Conservation (phyloP, 2,329 filamentous ascomycete species). For the Trichophyton mentagrophytes region DNA sequence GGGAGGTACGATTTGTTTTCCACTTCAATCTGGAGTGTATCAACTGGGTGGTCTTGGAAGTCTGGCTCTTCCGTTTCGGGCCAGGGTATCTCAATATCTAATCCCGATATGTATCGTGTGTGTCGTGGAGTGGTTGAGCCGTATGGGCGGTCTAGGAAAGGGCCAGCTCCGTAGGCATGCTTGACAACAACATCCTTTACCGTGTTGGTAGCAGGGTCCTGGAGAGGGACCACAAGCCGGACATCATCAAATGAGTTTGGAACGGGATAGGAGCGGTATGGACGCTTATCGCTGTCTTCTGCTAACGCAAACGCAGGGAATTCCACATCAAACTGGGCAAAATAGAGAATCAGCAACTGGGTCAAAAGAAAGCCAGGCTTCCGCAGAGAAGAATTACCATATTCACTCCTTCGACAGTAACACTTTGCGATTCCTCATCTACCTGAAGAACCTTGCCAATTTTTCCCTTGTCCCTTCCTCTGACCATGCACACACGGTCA, state of each 20-base stretch:
- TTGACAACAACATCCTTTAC: conserved; percentile 66
- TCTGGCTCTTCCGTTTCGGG: conserved; percentile 44
- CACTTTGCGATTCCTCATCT: conserved; percentile 41
- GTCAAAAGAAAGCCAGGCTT: background rate
- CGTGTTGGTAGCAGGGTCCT: conserved; percentile 50
- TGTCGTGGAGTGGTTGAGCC: conserved; percentile 32
- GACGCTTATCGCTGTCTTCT: conserved; percentile 27
- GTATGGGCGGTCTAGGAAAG: conserved; percentile 40
- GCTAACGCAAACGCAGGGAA: conserved; percentile 27
- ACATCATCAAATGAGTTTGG: conserved; percentile 58
- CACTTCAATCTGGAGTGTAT: conserved; percentile 65
- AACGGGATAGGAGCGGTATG: conserved; percentile 39
- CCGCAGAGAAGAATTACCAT: conserved; percentile 40
- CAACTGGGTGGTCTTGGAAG: conserved; percentile 44
- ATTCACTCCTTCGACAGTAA: conserved; percentile 51
- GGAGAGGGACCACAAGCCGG: conserved; percentile 67
- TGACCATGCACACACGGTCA: conserved; percentile 71
- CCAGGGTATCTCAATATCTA: conserved; percentile 66
- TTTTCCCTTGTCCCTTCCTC: conserved; percentile 67
- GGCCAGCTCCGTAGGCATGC: conserved; percentile 46
- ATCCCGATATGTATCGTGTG: conserved; percentile 51
- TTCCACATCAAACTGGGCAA: conserved; percentile 29
- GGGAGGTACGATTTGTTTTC: conserved; percentile 66
- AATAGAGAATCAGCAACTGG: background rate
- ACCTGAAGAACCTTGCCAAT: conserved; percentile 60